Conservation (phyloP, 306 rosid species). For the Luffa acutangula region DNA sequence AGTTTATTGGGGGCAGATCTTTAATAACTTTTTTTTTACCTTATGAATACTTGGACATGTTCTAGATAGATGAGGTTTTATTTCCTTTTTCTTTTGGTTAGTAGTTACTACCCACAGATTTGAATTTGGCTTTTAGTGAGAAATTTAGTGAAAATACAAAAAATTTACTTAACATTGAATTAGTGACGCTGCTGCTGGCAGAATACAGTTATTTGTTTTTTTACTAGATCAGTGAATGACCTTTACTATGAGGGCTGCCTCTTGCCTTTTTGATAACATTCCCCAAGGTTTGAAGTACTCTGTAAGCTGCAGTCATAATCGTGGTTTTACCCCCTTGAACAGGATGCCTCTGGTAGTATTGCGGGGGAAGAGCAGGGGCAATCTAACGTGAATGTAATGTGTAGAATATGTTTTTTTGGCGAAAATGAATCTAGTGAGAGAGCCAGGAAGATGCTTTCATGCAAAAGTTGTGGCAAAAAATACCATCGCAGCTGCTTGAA, state of each 20-base stretch:
- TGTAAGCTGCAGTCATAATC: background rate
- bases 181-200: background rate
- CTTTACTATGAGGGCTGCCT: background rate
- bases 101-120: background rate
- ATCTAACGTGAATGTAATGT: slow-evolving; percentile 62
- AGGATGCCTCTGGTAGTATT: slow-evolving; percentile 50
- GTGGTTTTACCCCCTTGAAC: slow-evolving; percentile 3
- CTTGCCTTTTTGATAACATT: background rate
- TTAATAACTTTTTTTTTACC: background rate
- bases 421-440: slow-evolving; percentile 84
- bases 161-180: background rate
- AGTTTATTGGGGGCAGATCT: background rate
- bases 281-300: background rate
- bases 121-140: background rate
- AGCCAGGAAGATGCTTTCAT: slow-evolving; percentile 85
- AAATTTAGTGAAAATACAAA: background rate
- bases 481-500: slow-evolving; percentile 92
- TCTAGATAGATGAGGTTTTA: background rate
- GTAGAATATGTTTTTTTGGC: slow-evolving; percentile 85
- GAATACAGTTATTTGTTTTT: background rate
- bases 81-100: background rate
- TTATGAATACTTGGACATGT: background rate
- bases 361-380: slow-evolving; percentile 67
- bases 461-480: slow-evolving; percentile 88
- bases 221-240: background rate